A percentile compares a stretch with the other conserved stretches of the same genome.
phyloP scores from a whole-genome alignment of 1,139 yeast species.

The Spencermartinsiella ligniputridi region DNA sequence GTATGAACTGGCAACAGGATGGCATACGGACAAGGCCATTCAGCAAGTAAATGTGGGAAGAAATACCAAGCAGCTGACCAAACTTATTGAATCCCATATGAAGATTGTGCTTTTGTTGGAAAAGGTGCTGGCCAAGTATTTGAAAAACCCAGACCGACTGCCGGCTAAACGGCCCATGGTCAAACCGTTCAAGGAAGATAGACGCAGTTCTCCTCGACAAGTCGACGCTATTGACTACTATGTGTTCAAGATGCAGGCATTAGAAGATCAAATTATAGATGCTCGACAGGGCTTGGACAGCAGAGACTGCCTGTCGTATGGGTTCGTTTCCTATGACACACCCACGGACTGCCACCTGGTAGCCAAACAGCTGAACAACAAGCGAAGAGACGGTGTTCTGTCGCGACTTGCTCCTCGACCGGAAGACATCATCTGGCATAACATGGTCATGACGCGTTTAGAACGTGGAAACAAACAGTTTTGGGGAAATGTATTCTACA shows the following conservation, averaged over 20 bases:
- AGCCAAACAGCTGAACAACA: slow-evolving; percentile 20
- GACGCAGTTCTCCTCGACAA: slow-evolving; percentile 14
- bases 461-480: slow-evolving; percentile 33
- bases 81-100: slow-evolving; percentile 28
- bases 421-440: slow-evolving; percentile 37
- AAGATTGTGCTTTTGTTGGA: slow-evolving; percentile 29
- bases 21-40: slow-evolving; percentile 19
- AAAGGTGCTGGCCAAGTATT: slow-evolving; percentile 31
- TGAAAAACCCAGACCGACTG: slow-evolving; percentile 28
- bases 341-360: slow-evolving; percentile 29
- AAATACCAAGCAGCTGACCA: slow-evolving; percentile 29
- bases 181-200: slow-evolving; percentile 23
- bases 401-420: slow-evolving; percentile 35
- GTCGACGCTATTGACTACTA: slow-evolving; percentile 34
- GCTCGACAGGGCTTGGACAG: slow-evolving; percentile 25
- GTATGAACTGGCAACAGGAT: slow-evolving; percentile 15
- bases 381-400: slow-evolving; percentile 17
- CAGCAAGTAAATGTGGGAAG: slow-evolving; percentile 34
- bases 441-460: slow-evolving; percentile 28
- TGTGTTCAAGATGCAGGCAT: slow-evolving; percentile 20
- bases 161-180: slow-evolving; percentile 24
- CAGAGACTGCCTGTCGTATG: slow-evolving; percentile 29
- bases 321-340: slow-evolving; percentile 35
- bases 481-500: slow-evolving; percentile 34
- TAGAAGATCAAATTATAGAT: slow-evolving; percentile 27